A percentile compares a stretch with the other conserved stretches of the same genome.
These are phyloP conservation scores for Cyberlindnera euphorbiiphila DNA, from an alignment of 805 yeast species.

Conservation along the genomic window DNA sequence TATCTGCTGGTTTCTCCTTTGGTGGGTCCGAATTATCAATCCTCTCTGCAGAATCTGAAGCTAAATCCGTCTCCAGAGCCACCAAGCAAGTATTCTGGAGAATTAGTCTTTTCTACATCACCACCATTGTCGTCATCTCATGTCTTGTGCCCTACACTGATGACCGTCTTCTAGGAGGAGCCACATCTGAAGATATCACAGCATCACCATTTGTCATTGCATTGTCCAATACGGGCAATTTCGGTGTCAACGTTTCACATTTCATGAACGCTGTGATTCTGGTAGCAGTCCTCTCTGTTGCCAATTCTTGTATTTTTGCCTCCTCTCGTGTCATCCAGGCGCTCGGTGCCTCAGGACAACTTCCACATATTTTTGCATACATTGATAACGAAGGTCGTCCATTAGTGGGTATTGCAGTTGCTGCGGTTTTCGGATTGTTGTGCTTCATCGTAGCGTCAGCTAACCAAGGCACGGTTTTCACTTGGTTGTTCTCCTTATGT, in stretches of 20 bases:
- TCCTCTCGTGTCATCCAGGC: slow-evolving; percentile 65
- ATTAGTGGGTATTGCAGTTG: slow-evolving; percentile 48
- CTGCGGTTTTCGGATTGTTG: slow-evolving; percentile 51
- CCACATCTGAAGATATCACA: slow-evolving; percentile 51
- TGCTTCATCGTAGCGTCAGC: slow-evolving; percentile 54
- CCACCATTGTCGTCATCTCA: slow-evolving; percentile 52
- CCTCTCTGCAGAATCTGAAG: slow-evolving; percentile 71
- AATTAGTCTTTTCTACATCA: slow-evolving; percentile 65
- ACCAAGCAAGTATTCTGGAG: slow-evolving; percentile 82
- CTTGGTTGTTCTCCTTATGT: slow-evolving; percentile 61
- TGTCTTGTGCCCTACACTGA: slow-evolving; percentile 68
- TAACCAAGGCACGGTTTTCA: slow-evolving; percentile 50
- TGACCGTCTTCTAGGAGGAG: slow-evolving; percentile 42
- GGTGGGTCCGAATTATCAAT: slow-evolving; percentile 75
- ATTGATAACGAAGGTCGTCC: slow-evolving; percentile 71
- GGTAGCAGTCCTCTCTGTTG: slow-evolving; percentile 68
- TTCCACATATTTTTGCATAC: slow-evolving; percentile 56
- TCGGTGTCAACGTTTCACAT: slow-evolving; percentile 55
- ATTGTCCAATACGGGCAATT: slow-evolving; percentile 53
- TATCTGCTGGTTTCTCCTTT: slow-evolving; percentile 74
- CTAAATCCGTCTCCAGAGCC: slow-evolving; percentile 58
- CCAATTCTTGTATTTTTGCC: slow-evolving; percentile 66
- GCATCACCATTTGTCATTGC: slow-evolving; percentile 84
- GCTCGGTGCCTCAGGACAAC: slow-evolving; percentile 58
- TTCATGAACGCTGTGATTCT: slow-evolving; percentile 68